phyloP scores from a whole-genome alignment of 495 filamentous ascomycete genomes.

The Pyrenula aspistea region DNA sequence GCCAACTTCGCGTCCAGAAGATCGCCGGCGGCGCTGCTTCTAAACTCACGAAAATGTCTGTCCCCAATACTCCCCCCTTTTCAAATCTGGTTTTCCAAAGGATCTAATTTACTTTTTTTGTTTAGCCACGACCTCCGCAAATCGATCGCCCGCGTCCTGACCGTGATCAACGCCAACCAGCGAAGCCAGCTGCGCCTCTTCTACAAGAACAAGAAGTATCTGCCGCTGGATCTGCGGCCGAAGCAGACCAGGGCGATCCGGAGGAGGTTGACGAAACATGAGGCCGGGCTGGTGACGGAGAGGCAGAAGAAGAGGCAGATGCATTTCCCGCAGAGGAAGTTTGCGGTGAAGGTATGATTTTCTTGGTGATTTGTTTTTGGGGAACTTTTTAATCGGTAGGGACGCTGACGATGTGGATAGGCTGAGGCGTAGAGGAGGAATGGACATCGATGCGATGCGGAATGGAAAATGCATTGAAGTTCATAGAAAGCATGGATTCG shows the following conservation, averaged over 20 bases:
- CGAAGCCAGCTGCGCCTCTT: constrained; percentile 93
- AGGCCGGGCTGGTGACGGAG: constrained; percentile 66
- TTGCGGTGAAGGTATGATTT: constrained; percentile 80
- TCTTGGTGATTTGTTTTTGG: too few species aligned
- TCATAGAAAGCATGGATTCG: too few species aligned
- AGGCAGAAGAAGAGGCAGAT: constrained; percentile 86
- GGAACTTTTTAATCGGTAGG: background rate
- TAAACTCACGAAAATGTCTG: constrained; percentile 96
- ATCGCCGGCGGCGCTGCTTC: constrained; percentile 81
- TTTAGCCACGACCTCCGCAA: constrained; percentile 96
- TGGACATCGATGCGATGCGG: too few species aligned
- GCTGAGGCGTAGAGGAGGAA: background rate
- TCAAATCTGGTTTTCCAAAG: background rate
- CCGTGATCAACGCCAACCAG: constrained; percentile 99
- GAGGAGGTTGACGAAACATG: constrained; percentile 80
- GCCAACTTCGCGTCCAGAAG: constrained; percentile 91
- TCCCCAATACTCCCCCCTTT: constrained; percentile 16
- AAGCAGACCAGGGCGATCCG: constrained; percentile 96
- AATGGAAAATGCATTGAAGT: too few species aligned
- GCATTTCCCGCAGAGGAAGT: constrained; percentile 98
- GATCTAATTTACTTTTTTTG: background rate
- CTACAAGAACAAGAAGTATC: constrained; percentile 99
- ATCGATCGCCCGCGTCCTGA: constrained; percentile 95
- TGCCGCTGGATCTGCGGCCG: constrained; percentile 88
- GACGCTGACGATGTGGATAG: background rate